A percentile compares a stretch with the other conserved stretches of the same genome.
Conservation (phyloP, 768 basidiomycete species). For the Coprinopsis marcescibilis region DNA sequence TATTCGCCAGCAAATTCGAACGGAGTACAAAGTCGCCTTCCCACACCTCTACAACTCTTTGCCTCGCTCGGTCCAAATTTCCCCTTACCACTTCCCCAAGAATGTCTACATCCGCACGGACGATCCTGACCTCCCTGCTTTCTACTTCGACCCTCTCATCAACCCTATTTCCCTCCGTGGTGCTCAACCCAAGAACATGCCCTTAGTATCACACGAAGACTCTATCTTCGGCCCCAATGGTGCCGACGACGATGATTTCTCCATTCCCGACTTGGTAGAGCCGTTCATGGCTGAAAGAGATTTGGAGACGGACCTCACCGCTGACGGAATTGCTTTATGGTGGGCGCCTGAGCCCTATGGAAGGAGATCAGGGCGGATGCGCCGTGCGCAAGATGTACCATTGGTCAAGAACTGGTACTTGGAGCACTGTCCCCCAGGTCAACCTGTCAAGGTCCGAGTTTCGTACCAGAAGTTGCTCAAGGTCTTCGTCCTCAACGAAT, state of each 20-base stretch:
- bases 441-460: constrained; percentile 96
- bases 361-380: constrained; percentile 85
- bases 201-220: constrained; percentile 85
- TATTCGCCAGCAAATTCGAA: constrained; percentile 96
- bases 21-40: constrained; percentile 99
- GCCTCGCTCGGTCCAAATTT: constrained; percentile 89
- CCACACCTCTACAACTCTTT: constrained; percentile 98
- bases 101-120: constrained; percentile 99
- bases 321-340: constrained; percentile 96
- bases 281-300: constrained; percentile 80
- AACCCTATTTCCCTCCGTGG: constrained; percentile 95
- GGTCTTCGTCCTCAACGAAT: constrained; percentile 91
- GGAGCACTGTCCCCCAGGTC: constrained; percentile 94
- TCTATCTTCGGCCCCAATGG: constrained; percentile 86
- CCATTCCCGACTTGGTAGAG: constrained; percentile 67
- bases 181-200: constrained; percentile 73
- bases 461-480: constrained; percentile 98
- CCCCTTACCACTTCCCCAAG: constrained; percentile 89
- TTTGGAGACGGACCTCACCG: constrained; percentile 85
- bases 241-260: constrained; percentile 82
- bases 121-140: constrained; percentile 97
- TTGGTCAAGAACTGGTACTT: constrained; percentile 98
- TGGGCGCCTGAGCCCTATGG: constrained; percentile 98
- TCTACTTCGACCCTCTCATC: constrained; percentile 98
- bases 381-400: constrained; percentile 92